Base-by-base conservation (phyloP, 164 flowering plant species). In the Vitis labrusca region DNA sequence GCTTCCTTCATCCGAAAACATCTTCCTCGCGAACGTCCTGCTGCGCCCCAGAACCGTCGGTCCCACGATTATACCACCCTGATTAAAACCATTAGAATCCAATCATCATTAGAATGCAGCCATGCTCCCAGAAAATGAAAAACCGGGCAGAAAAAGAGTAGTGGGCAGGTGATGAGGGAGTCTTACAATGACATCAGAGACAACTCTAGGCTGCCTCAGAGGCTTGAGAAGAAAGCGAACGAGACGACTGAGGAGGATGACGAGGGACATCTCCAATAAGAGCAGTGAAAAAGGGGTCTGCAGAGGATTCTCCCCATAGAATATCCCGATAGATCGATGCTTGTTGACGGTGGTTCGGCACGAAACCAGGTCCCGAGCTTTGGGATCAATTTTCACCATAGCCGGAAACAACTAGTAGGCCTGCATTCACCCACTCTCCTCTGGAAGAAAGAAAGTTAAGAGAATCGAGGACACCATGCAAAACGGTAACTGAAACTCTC, bases 41-140 rank as follows among this genome's bases (percentile, higher is more conserved):
- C 55, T 81, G 10, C 70, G 75, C 8, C 89, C 80, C 4, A 91
- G 69, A 14, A 83, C 66, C 1, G 88, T 76, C 0, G 93, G 93
- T 49, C 97, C 93, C 0, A 88, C 13, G n/a, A 91, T 67, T 7
- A 87, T 77, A 1, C 96, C 96, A 47, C 85, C 89, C 91, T 86
- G 44, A 37, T 37, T 3, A 37, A 37, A 37, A 37, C 44, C 44
- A 37, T 37, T 37, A 37, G 44, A 37, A 29, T 50, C 10, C 7
- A 1, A 51, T 9, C 9, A 4, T 19, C n/a, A 37, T 11, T 2
- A 17, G 9, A 23, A 23, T 23, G 27, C 27, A 23, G 27, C 27
- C 27, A 23, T 23, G 27, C 27, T 23, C 27, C 27, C 27, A 23
- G 27, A 54, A 19, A 23, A 0, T n/a, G 23, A 44, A 13, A 68